phyloP scores from a whole-genome alignment of 306 rosid genomes.

The Castanea mollissima region DNA sequence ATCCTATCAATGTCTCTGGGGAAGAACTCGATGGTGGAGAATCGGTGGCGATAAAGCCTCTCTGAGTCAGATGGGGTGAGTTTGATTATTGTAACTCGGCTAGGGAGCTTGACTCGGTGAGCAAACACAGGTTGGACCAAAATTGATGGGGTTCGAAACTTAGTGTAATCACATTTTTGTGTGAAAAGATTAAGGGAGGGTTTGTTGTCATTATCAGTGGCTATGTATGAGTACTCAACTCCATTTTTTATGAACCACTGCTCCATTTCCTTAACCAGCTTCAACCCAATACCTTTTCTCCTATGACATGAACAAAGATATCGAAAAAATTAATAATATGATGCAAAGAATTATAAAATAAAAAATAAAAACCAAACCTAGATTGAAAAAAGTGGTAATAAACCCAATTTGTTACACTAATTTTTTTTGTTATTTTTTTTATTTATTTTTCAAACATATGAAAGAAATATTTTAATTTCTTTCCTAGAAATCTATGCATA shows the following conservation, averaged over 20 bases:
- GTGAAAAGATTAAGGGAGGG: constrained; percentile 77
- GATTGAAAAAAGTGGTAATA: too few species aligned
- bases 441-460: too few species aligned
- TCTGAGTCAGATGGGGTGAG: constrained; percentile 66
- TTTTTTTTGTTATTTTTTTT: too few species aligned
- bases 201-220: constrained; percentile 84
- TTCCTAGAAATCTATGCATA: too few species aligned
- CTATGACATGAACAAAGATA: constrained; percentile 31
- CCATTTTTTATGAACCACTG: constrained; percentile 74
- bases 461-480: too few species aligned
- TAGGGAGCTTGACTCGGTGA: constrained; percentile 41
- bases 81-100: constrained; percentile 42
- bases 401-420: too few species aligned
- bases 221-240: constrained; percentile 82
- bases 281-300: constrained; percentile 86
- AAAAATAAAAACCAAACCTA: too few species aligned
- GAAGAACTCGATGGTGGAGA: constrained; percentile 82
- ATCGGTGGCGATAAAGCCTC: constrained; percentile 62
- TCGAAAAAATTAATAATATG: neutral
- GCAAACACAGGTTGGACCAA: constrained; percentile 92
- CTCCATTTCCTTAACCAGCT: constrained; percentile 62
- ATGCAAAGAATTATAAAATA: too few species aligned
- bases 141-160: constrained; percentile 78
- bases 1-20: constrained; percentile 89
- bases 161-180: constrained; percentile 84